Evolutionary conservation across 1,284 basidiomycete genomes (phyloP).

Genomic region (Ustilago bromivora): DNA sequence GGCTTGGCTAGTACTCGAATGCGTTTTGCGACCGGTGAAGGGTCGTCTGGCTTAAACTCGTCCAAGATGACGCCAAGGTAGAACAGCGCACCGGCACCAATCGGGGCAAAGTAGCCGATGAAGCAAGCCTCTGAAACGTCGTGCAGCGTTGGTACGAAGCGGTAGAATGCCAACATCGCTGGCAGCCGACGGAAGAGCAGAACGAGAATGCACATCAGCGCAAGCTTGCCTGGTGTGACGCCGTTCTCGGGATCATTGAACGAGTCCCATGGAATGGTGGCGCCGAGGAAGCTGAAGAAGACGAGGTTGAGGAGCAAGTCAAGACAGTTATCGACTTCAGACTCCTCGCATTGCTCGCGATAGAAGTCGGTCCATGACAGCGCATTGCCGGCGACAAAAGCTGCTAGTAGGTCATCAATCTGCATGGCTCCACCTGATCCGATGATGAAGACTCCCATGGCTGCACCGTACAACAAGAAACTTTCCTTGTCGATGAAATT

Average conservation of each 20-base stretch:
- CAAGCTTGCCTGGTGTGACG: conserved; percentile 67
- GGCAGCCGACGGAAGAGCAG: conserved; percentile 70
- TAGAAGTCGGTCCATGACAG: conserved; percentile 65
- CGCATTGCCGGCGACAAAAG: conserved; percentile 61
- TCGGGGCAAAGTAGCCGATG: conserved; percentile 71
- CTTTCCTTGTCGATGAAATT: conserved; percentile 62
- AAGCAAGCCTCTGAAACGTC: conserved; percentile 66
- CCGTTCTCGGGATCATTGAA: conserved; percentile 63
- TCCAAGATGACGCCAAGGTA: conserved; percentile 53
- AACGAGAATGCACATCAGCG: conserved; percentile 71
- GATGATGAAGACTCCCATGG: conserved; percentile 59
- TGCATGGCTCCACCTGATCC: conserved; percentile 54
- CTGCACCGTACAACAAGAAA: conserved; percentile 59
- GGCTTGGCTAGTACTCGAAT: conserved; percentile 59
- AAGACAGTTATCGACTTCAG: conserved; percentile 62
- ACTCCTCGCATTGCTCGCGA: conserved; percentile 62
- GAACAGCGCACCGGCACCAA: conserved; percentile 70
- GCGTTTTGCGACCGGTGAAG: conserved; percentile 25
- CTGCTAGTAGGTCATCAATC: conserved; percentile 61
- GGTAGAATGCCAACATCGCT: conserved; percentile 60
- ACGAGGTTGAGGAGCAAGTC: conserved; percentile 60
- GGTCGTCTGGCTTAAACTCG: conserved; percentile 49
- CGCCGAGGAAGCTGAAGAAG: conserved; percentile 70
- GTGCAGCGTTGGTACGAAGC: conserved; percentile 64
- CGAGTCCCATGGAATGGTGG: conserved; percentile 56